These are phyloP conservation scores for Candida anutae DNA, from an alignment of 1,139 yeast species.

Conservation along the genomic window DNA sequence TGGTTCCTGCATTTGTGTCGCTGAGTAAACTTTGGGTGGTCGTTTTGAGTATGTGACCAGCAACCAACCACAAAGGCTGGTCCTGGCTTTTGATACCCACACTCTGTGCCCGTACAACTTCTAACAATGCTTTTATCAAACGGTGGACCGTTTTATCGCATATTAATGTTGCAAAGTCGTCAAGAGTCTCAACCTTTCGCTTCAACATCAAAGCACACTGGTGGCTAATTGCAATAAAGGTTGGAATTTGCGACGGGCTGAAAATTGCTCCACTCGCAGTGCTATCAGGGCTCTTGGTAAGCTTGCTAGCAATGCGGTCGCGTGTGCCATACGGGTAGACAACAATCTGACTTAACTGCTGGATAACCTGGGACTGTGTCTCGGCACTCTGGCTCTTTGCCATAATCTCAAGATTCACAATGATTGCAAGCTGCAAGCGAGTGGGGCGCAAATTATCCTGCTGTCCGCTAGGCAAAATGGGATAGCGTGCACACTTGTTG, in stretches of 20 bases:
- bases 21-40: conserved; percentile 3
- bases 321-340: conserved; percentile 56
- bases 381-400: conserved; percentile 9
- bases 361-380: conserved; percentile 39
- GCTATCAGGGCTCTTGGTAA: conserved; percentile 2
- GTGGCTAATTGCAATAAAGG: conserved; percentile 59
- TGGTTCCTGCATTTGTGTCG: no score
- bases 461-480: conserved; percentile 46
- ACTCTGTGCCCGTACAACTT: conserved; percentile 18
- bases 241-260: conserved; percentile 44
- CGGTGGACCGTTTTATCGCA: conserved; percentile 38
- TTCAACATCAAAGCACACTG: conserved; percentile 38
- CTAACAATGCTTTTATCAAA: conserved; percentile 11
- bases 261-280: conserved; percentile 17
- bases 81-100: conserved; percentile 22
- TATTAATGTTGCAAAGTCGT: conserved; percentile 27
- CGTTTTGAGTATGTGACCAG: background rate
- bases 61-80: conserved; percentile 2
- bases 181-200: conserved; percentile 22
- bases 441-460: conserved; percentile 46
- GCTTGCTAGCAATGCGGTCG: conserved; percentile 38
- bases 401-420: conserved; percentile 35
- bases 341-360: conserved; percentile 45
- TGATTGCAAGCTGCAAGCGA: conserved; percentile 43
- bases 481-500: conserved; percentile 59